Conservation (phyloP, 306 rosid genomes). For the Quercus robur region DNA sequence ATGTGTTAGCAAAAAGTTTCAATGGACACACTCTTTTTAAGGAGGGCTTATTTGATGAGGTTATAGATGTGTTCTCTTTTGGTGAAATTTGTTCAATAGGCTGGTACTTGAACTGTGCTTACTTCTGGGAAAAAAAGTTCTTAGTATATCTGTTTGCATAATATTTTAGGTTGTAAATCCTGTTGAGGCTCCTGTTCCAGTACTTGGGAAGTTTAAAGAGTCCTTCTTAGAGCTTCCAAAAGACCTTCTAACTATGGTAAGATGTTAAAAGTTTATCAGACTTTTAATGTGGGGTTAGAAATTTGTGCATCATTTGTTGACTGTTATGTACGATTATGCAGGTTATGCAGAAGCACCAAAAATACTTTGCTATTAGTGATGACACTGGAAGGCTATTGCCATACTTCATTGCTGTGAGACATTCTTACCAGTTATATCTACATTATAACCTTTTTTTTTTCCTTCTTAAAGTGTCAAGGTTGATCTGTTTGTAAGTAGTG, state of each 20-base stretch:
- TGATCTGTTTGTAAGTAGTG: not conserved
- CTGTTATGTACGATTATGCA: conserved; percentile 29
- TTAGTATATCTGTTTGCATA: conserved; percentile 17
- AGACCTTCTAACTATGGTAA: conserved; percentile 90
- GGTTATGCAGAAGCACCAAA: conserved; percentile 99
- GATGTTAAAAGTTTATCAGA: conserved; percentile 15
- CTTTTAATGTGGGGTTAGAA: conserved; percentile 1
- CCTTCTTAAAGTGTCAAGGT: not conserved
- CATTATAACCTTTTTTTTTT: conserved; percentile 6
- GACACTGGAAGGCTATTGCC: conserved; percentile 65
- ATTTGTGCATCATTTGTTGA: conserved; percentile 14
- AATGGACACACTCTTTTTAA: conserved; percentile 60
- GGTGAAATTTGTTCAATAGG: conserved; percentile 17
- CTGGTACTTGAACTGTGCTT: not conserved
- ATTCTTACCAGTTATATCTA: conserved; percentile 12
- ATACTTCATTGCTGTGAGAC: conserved; percentile 84
- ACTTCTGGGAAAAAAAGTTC: not conserved
- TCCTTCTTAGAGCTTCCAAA: conserved; percentile 91
- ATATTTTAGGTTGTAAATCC: conserved; percentile 79
- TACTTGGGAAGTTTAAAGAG: conserved; percentile 79
- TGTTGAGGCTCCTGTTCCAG: conserved; percentile 89
- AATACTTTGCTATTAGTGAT: conserved; percentile 73
- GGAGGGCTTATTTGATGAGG: conserved; percentile 83
- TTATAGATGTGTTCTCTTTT: conserved; percentile 27
- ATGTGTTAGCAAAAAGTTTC: conserved; percentile 65